Base-by-base conservation (phyloP, 163 green algal genomes). In the Trebouxiophyceae sp. region DNA sequence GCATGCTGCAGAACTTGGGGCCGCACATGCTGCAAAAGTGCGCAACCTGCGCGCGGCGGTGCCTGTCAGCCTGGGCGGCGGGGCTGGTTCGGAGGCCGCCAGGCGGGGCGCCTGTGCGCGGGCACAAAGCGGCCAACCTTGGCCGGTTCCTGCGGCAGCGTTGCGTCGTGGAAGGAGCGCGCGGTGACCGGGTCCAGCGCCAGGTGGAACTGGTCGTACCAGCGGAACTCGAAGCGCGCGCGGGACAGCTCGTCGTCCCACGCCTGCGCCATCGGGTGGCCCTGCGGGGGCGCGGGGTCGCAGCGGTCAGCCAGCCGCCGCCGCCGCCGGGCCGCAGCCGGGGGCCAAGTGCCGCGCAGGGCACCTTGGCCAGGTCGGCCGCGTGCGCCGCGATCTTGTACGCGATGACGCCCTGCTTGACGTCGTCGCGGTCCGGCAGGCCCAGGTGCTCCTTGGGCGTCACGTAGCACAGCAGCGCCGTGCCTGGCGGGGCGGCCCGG, bases 331-430 rank as follows among this genome's bases (percentile, higher is more conserved):
- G n/a, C n/a, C n/a, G n/a, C n/a, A n/a, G n/a, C n/a, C n/a, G n/a
- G n/a, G n/a, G n/a, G n/a, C n/a, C n/a, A n/a, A n/a, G n/a, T 2
- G 44, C 4, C 32, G n/a, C n/a, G n/a, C n/a, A n/a, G n/a, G n/a
- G n/a, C n/a, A 74, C 65, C 81, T 97, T 97, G 46, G 92, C 91
- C 65, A 97, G 83, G 75, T 97, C 91, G 19, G 91, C 84, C 28
- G 91, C 88, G 70, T 97, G 92, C 8, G 92, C 92, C 26, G 92
- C 92, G 65, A 97, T 96, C 84, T 97, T 97, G 84, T 97, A 97
- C 0, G 91, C 83, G 61, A 97, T 97, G 45, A 97, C 85, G 44
- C 91, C 91, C 47, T 84, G 62, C 81, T 97, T 97, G 34, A 97
- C 91, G 63, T 97, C 91, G 31, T 97, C 90, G 5, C 90, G 75